phyloP scores from a whole-genome alignment of 257 asterid species.

The Solanum virginianum region DNA sequence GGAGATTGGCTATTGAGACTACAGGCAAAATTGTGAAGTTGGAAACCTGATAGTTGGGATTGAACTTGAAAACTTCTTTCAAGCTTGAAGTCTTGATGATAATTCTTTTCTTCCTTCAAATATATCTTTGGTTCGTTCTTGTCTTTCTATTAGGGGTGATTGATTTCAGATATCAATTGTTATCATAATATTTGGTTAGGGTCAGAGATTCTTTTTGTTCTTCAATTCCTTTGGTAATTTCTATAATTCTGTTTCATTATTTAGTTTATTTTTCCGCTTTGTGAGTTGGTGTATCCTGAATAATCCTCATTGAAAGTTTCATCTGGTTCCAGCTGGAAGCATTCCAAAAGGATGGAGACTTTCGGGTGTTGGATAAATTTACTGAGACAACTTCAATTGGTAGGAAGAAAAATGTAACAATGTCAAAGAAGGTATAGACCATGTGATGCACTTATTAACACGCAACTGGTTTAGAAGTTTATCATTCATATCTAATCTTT shows the following conservation, averaged over 20 bases:
- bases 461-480: neutral
- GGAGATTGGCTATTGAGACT: neutral
- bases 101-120: neutral
- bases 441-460: neutral
- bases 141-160: neutral
- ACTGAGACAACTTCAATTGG: constrained; percentile 15
- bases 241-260: neutral
- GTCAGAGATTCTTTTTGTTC: neutral
- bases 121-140: neutral
- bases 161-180: neutral
- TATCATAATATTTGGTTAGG: neutral
- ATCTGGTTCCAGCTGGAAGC: constrained; percentile 63
- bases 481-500: constrained; percentile 4
- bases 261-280: neutral
- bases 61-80: neutral
- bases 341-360: constrained; percentile 56
- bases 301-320: constrained; percentile 2
- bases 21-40: neutral
- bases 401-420: constrained; percentile 11
- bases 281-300: neutral
- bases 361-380: constrained; percentile 48
- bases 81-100: neutral
- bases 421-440: constrained; percentile 34
- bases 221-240: neutral
- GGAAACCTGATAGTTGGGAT: neutral